These are phyloP conservation scores for Aspergillus vadensis DNA, from an alignment of 2,329 filamentous ascomycete species.

Conservation along the genomic window DNA sequence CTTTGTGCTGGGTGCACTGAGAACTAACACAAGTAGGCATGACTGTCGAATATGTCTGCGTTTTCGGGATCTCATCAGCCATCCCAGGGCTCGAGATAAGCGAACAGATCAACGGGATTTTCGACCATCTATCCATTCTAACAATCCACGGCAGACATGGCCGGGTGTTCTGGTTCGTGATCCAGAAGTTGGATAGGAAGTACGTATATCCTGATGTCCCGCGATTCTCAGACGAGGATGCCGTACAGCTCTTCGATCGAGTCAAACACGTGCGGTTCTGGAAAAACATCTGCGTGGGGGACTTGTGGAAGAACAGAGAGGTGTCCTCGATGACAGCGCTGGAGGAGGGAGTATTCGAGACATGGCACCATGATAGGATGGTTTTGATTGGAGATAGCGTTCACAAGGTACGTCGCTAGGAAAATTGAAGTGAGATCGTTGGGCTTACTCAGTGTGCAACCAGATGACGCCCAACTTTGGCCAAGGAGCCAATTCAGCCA, in stretches of 20 bases:
- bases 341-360: conserved; percentile 29
- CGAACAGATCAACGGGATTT: conserved; percentile 23
- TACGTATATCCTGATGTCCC: conserved; percentile 26
- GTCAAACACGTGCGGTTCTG: conserved; percentile 19
- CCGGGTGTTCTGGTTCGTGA: conserved; percentile 31
- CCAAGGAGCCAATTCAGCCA: conserved; percentile 47
- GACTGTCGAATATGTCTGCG: conserved; percentile 31
- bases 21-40: conserved; percentile 12
- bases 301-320: conserved; percentile 27
- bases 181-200: conserved; percentile 26
- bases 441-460: neutral
- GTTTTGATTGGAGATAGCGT: conserved; percentile 31
- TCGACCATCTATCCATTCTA: conserved; percentile 21
- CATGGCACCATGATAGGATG: conserved; percentile 29
- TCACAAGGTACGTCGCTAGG: conserved; percentile 25
- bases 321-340: conserved; percentile 24
- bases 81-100: conserved; percentile 17
- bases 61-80: conserved; percentile 33
- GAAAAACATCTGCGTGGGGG: conserved; percentile 20
- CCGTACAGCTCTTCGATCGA: conserved; percentile 10
- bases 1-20: neutral
- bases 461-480: conserved; percentile 41
- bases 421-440: neutral
- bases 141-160: conserved; percentile 25
- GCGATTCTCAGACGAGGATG: conserved; percentile 27